Percentiles rank a stretch among this genome's conserved stretches.
phyloP scores from a whole-genome alignment of 129 eudicot species.

The Gnaphalium uliginosum region DNA sequence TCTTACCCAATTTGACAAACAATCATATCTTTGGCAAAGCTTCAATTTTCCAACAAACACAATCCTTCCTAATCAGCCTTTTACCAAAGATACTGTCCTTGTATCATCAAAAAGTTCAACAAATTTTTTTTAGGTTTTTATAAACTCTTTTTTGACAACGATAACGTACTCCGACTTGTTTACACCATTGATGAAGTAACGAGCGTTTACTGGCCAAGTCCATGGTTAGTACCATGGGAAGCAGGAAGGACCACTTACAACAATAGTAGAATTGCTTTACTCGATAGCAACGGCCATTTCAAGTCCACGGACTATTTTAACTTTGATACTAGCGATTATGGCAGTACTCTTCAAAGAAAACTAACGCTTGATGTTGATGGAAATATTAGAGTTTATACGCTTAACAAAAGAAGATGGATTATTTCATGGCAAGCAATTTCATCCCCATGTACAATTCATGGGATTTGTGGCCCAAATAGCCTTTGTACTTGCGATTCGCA shows the following conservation, averaged over 20 bases:
- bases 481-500: not conserved
- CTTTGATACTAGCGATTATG: not conserved
- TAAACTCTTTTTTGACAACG: not conserved
- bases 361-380: slow-evolving; percentile 12
- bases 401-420: not conserved
- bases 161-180: not conserved
- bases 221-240: not conserved
- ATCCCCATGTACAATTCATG: not conserved
- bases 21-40: not conserved
- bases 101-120: not conserved
- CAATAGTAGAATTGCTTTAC: not conserved
- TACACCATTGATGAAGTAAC: not conserved
- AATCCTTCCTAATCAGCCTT: not conserved
- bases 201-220: not conserved
- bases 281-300: not conserved
- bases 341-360: not conserved
- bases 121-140: not conserved
- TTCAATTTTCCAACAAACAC: not conserved
- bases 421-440: slow-evolving; percentile 17
- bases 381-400: not conserved
- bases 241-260: slow-evolving; percentile 7
- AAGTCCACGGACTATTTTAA: not conserved
- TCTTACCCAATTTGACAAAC: not conserved
- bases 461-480: slow-evolving; percentile 15
- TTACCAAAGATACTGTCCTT: not conserved